Conservation (phyloP, 2,329 filamentous ascomycete species). For the Salinomyces thailandicus region DNA sequence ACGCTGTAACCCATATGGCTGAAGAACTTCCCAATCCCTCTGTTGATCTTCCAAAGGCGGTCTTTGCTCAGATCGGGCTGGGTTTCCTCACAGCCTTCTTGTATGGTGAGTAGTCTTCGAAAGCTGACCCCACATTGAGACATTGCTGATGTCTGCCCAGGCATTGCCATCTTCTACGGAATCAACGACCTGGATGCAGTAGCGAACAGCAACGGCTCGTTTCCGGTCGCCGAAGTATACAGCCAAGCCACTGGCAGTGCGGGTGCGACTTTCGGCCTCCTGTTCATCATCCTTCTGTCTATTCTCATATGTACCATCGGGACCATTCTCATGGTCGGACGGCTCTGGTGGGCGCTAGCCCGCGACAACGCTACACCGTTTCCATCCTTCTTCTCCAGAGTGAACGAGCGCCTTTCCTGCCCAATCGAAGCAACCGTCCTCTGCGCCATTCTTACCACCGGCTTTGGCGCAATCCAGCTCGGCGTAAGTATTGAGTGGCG, state of each 20-base stretch:
- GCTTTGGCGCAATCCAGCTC: slow-evolving; percentile 26
- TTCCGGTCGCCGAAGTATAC: slow-evolving; percentile 40
- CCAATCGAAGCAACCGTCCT: slow-evolving; percentile 50
- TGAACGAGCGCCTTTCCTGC: slow-evolving; percentile 46
- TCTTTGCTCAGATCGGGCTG: slow-evolving; percentile 38
- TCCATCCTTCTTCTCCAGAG: slow-evolving; percentile 40
- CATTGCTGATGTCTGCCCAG: too few relatives aligned
- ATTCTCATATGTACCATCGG: slow-evolving; percentile 41
- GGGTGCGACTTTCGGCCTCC: slow-evolving; percentile 46
- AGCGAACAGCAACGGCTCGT: slow-evolving; percentile 30
- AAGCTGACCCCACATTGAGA: too few relatives aligned
- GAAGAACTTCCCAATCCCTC: slow-evolving; percentile 28
- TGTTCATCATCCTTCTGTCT: slow-evolving; percentile 47
- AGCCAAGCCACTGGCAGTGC: slow-evolving; percentile 36
- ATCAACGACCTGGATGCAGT: slow-evolving; percentile 37
- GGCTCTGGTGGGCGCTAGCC: slow-evolving; percentile 35
- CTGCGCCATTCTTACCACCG: slow-evolving; percentile 42
- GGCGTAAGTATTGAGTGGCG: too few relatives aligned
- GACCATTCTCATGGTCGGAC: slow-evolving; percentile 40
- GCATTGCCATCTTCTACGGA: slow-evolving; percentile 42
- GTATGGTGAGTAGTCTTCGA: too few relatives aligned
- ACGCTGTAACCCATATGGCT: slow-evolving; percentile 27
- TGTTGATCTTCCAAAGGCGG: slow-evolving; percentile 40
- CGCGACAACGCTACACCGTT: slow-evolving; percentile 53
- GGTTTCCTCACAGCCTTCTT: slow-evolving; percentile 38